Conservation (phyloP, 306 rosid genomes). For the Vigna trinervia region DNA sequence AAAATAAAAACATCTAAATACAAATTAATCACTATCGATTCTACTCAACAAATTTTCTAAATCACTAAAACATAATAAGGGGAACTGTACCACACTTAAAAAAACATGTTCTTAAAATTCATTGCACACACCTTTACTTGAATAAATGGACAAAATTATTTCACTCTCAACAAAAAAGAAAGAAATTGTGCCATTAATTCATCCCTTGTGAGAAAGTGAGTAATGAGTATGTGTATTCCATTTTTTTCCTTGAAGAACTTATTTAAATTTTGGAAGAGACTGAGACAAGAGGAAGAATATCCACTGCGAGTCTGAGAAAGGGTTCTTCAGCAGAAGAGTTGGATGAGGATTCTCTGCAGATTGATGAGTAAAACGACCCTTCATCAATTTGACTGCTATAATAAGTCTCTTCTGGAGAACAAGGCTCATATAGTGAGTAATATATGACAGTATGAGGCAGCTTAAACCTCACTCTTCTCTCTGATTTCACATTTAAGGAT, state of each 20-base stretch:
- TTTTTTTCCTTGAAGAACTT: not conserved
- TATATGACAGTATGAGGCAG: conserved; percentile 46
- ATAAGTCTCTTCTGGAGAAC: conserved; percentile 8
- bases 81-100: too few relatives aligned
- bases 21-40: too few relatives aligned
- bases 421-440: conserved; percentile 38
- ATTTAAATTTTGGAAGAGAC: conserved; percentile 45
- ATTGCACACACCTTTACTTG: too few relatives aligned
- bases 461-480: conserved; percentile 45
- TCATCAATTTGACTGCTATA: conserved; percentile 22
- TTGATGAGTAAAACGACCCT: conserved; percentile 33
- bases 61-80: too few relatives aligned
- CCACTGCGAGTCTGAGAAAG: conserved; percentile 45
- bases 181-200: too few relatives aligned
- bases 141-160: too few relatives aligned
- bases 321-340: conserved; percentile 35
- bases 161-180: too few relatives aligned
- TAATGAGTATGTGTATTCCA: not conserved
- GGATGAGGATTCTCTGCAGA: conserved; percentile 12
- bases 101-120: too few relatives aligned
- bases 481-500: conserved; percentile 30
- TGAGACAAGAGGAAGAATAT: conserved; percentile 47
- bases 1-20: too few relatives aligned
- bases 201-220: not conserved
- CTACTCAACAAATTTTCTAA: too few relatives aligned